Evolutionary conservation across 768 basidiomycete genomes (phyloP).

Genomic region (Suillus discolor): DNA sequence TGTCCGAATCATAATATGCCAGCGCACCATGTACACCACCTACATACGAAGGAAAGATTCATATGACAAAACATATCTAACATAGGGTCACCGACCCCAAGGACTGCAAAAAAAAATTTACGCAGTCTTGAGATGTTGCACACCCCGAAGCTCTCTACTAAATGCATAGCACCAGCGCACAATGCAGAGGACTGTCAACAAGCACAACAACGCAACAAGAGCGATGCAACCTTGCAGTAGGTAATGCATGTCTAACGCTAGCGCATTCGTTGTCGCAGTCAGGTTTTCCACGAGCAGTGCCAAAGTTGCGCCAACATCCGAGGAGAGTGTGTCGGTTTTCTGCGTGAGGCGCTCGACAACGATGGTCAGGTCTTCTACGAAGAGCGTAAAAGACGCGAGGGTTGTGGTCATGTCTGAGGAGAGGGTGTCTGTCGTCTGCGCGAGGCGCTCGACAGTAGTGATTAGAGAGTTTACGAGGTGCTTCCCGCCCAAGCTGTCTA

Average conservation of each 20-base stretch:
- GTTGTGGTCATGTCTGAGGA: neutral
- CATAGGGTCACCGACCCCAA: too few species aligned
- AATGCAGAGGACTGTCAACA: neutral
- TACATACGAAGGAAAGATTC: too few species aligned
- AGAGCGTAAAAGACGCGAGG: neutral
- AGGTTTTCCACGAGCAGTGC: neutral
- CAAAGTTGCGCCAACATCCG: neutral
- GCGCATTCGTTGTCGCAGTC: neutral
- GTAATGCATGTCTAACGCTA: neutral
- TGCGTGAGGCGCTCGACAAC: neutral
- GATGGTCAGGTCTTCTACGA: neutral
- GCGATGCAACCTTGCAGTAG: neutral
- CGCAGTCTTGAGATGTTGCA: neutral
- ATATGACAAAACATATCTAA: too few species aligned
- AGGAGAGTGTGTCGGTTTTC: neutral
- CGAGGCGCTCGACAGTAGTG: neutral
- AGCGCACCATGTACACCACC: too few species aligned
- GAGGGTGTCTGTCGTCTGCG: neutral
- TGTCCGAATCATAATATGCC: too few species aligned
- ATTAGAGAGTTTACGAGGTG: neutral
- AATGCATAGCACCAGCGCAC: neutral
- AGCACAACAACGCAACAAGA: neutral
- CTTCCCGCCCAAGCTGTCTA: neutral
- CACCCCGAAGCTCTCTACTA: neutral
- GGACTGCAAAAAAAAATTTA: neutral